Evolutionary conservation across 352 stramenopile genomes (phyloP).

Genomic region (Phytophthora gonapodyides): DNA sequence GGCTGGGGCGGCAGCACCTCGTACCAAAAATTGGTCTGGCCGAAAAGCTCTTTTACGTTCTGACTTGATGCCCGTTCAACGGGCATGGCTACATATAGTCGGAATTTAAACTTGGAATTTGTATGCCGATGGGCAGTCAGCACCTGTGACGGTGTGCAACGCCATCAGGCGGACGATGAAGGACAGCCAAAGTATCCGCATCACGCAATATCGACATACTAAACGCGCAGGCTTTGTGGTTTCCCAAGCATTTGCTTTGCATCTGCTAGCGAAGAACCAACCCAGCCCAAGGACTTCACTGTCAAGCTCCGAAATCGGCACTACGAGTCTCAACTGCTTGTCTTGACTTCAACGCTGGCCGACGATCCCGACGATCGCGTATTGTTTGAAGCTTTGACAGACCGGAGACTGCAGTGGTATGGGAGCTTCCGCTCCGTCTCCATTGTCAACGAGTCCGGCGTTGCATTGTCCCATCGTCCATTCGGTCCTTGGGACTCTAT

Average conservation of each 20-base stretch:
- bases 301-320: not conserved
- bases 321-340: too few species aligned
- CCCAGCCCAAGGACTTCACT: not conserved
- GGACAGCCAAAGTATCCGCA: slow-evolving; percentile 13
- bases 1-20: not conserved
- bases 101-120: slow-evolving; percentile 25
- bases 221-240: not conserved
- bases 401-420: slow-evolving; percentile 21
- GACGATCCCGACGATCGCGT: too few species aligned
- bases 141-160: slow-evolving; percentile 35
- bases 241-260: not conserved
- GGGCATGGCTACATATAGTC: slow-evolving; percentile 27
- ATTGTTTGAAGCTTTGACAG: too few species aligned
- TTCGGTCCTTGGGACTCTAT: not conserved
- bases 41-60: slow-evolving; percentile 9
- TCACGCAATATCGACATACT: too few species aligned
- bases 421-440: not conserved
- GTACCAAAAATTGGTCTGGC: slow-evolving; percentile 3
- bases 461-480: slow-evolving; percentile 3
- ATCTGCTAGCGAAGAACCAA: slow-evolving; percentile 1
- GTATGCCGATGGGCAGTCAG: slow-evolving; percentile 10
- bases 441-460: slow-evolving; percentile 1
- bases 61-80: slow-evolving; percentile 1
- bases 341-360: too few species aligned
- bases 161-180: slow-evolving; percentile 18